Evolutionary conservation across 2,329 filamentous ascomycete genomes (phyloP).

Genomic region (Balansia obtecta): DNA sequence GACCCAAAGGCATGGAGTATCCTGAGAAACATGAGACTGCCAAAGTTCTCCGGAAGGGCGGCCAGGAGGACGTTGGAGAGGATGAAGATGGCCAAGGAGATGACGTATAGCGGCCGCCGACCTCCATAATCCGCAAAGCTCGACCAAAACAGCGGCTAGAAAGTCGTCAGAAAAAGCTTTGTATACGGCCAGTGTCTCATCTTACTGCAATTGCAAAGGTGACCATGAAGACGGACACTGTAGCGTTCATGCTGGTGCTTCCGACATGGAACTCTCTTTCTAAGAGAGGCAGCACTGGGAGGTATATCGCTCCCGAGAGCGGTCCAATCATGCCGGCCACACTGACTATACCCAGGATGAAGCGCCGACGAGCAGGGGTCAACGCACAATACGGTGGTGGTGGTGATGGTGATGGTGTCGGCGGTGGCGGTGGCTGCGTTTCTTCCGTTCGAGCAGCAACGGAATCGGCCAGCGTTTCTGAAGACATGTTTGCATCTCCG

Average conservation of each 20-base stretch:
- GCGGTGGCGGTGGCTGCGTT: not conserved
- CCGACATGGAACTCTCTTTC: conserved; percentile 24
- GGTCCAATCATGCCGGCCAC: conserved; percentile 29
- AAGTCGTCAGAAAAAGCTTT: not conserved
- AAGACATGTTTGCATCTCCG: not conserved
- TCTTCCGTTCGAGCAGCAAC: not conserved
- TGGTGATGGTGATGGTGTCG: conserved; percentile 1
- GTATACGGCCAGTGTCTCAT: not conserved
- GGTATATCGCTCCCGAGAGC: conserved; percentile 30
- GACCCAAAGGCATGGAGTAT: conserved; percentile 30
- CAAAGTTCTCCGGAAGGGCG: conserved; percentile 24
- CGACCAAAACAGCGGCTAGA: conserved; percentile 27
- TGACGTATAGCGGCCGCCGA: conserved; percentile 26
- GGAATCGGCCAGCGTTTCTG: not conserved
- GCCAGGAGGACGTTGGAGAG: conserved; percentile 26
- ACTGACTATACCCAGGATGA: conserved; percentile 27
- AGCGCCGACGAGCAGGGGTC: conserved; percentile 19
- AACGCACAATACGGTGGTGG: conserved; percentile 25
- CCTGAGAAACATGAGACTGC: conserved; percentile 24
- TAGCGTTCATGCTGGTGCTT: conserved; percentile 26
- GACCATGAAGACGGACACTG: conserved; percentile 31
- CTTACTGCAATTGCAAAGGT: conserved; percentile 27
- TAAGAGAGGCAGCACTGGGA: conserved; percentile 26
- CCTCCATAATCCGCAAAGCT: conserved; percentile 26
- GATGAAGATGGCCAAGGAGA: conserved; percentile 26